These are phyloP conservation scores for Selaginella moellendorffii DNA, from an alignment of 75 land plant genomes.

Conservation along the genomic window DNA sequence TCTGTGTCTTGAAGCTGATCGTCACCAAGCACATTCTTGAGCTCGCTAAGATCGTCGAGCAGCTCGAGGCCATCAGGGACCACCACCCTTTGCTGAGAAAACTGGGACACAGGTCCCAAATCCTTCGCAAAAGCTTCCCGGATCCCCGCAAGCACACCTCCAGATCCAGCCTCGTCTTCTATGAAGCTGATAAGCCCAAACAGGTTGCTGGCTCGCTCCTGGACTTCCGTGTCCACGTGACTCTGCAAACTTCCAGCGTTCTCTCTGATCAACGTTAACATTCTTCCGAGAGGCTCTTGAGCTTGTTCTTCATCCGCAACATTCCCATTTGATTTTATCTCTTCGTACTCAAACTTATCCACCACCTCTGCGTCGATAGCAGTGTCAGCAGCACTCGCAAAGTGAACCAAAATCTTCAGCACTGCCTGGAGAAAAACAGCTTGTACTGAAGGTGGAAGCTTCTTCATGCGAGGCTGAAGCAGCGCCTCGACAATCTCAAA, in stretches of 20 bases:
- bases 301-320: background rate
- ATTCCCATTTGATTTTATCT: slow-evolving; percentile 3
- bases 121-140: slow-evolving; percentile 30
- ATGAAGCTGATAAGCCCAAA: slow-evolving; percentile 39
- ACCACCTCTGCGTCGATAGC: background rate
- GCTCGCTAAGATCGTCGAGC: slow-evolving; percentile 47
- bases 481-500: slow-evolving; percentile 67
- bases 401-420: slow-evolving; percentile 59
- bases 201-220: slow-evolving; percentile 59
- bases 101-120: slow-evolving; percentile 62
- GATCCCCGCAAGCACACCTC: slow-evolving; percentile 3
- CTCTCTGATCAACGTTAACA: slow-evolving; percentile 33
- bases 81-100: slow-evolving; percentile 57
- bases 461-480: slow-evolving; percentile 66
- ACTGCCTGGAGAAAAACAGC: slow-evolving; percentile 77
- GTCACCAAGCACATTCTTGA: slow-evolving; percentile 36
- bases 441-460: slow-evolving; percentile 50
- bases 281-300: background rate
- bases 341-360: slow-evolving; percentile 1
- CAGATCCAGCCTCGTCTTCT: slow-evolving; percentile 7
- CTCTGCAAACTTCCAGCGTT: slow-evolving; percentile 37
- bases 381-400: slow-evolving; percentile 16
- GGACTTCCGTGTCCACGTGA: slow-evolving; percentile 60
- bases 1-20: slow-evolving; percentile 17
- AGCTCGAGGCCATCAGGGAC: slow-evolving; percentile 59